Conservation (phyloP, 441 rosid genomes). For the Kokia cookei region DNA sequence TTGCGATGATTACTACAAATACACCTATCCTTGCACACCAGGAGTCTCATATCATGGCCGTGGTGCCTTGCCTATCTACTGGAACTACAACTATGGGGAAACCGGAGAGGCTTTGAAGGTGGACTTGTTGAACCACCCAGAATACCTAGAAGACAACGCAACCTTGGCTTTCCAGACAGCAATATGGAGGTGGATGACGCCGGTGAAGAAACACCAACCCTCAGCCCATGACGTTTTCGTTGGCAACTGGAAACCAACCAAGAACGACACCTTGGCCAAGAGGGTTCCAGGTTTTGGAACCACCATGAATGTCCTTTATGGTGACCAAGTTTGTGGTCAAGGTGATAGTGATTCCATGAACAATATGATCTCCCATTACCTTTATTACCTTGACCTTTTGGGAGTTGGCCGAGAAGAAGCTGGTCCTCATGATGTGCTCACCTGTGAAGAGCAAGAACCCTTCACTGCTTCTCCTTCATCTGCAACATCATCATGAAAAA, state of each 20-base stretch:
- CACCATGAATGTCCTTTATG: slow-evolving; percentile 63
- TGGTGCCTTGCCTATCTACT: slow-evolving; percentile 83
- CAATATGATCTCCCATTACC: slow-evolving; percentile 57
- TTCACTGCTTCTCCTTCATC: slow-evolving; percentile 30
- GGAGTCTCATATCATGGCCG: slow-evolving; percentile 85
- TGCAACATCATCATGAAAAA: slow-evolving; percentile 24
- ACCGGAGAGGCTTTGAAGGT: slow-evolving; percentile 57
- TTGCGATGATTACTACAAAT: slow-evolving; percentile 73
- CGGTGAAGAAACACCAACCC: slow-evolving; percentile 49
- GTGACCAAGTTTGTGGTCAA: slow-evolving; percentile 58
- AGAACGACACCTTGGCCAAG: slow-evolving; percentile 65
- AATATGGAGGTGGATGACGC: slow-evolving; percentile 77
- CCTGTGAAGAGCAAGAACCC: slow-evolving; percentile 54
- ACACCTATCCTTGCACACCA: slow-evolving; percentile 70
- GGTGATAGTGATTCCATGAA: slow-evolving; percentile 61
- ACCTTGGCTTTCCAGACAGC: slow-evolving; percentile 73
- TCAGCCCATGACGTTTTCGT: slow-evolving; percentile 66
- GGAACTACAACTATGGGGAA: slow-evolving; percentile 81
- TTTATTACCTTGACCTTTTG: slow-evolving; percentile 55
- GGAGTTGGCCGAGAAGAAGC: slow-evolving; percentile 80
- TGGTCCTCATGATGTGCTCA: slow-evolving; percentile 54
- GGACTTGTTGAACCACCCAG: slow-evolving; percentile 57
- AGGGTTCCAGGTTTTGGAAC: slow-evolving; percentile 66
- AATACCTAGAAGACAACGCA: slow-evolving; percentile 59
- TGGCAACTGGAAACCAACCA: slow-evolving; percentile 69